Base-by-base conservation (phyloP, 2,329 filamentous ascomycete genomes). In the Penicillium sp. region DNA sequence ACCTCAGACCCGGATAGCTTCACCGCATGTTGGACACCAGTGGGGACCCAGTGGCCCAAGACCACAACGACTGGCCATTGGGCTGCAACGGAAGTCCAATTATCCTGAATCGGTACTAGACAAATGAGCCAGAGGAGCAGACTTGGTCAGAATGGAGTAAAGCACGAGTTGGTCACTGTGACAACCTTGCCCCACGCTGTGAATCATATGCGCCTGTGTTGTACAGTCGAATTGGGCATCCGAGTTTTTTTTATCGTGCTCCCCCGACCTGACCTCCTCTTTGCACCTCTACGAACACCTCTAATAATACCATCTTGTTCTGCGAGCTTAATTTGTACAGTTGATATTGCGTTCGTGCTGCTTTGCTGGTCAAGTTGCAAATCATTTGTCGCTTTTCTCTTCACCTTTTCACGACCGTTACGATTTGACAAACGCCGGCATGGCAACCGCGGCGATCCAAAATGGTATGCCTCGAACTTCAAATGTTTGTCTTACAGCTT, bases 361-460 rank as follows among this genome's bases (percentile, higher is more conserved):
- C 50, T 63, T 63, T 63, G 61, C 61, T 61, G 61, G 61, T 60
- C 61, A 64, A 63, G 57, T 63, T 60, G 60, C 58, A 53, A 59
- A 57, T 53, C 31, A 31, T 41, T 44, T 46, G 29, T 39, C 34
- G 39, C 23, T 34, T 45, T 44, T 15, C 45, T 39, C 39, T 48
- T 51, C 46, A 28, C 42, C 36, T 45, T 49, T 45, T 61, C 56
- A 61, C 58, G 47, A 63, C 58, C 50, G 52, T 61, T 57, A 61
- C 58, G 58, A 61, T 44, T 62, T 64, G 49, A 64, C 55, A 55
- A 64, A 55, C 46, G 59, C 47, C 51, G 55, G 23, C 42, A 60
- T 63, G 60, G 61, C 61, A 43, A 63, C 57, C 51, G 58, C 58
- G 43, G 55, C 56, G 42, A 61, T 59, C 44, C 52, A 59, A 41